A percentile compares a stretch with the other conserved stretches of the same genome.
These are phyloP conservation scores for Cucurbita pepo DNA, from an alignment of 306 rosid genomes.

Conservation along the genomic window DNA sequence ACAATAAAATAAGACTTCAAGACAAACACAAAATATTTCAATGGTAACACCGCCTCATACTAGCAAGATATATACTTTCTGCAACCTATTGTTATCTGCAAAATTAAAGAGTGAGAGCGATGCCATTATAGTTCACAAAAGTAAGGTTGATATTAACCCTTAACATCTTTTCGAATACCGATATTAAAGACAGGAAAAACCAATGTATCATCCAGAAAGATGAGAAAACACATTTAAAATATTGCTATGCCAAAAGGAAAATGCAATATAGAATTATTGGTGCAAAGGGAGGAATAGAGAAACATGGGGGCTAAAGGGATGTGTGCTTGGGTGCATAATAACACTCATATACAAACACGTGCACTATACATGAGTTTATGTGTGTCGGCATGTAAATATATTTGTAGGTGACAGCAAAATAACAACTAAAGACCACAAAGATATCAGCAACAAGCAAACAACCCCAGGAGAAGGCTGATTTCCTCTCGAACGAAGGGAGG, in stretches of 20 bases:
- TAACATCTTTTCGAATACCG: not conserved
- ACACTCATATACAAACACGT: not conserved
- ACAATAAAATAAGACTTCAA: constrained; percentile 4
- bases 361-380: not conserved
- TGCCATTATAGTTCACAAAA: not conserved
- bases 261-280: not conserved
- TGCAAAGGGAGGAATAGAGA: not conserved
- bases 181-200: not conserved
- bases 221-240: not conserved
- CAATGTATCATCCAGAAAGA: not conserved
- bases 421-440: not conserved
- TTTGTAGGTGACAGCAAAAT: not conserved
- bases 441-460: not conserved
- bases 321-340: not conserved
- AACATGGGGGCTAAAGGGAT: not conserved
- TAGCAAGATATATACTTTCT: constrained; percentile 5
- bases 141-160: not conserved
- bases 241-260: not conserved
- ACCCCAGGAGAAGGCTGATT: not conserved
- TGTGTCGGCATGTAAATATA: not conserved
- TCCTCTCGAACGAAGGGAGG: not conserved
- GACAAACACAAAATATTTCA: not conserved
- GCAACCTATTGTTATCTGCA: constrained; percentile 4
- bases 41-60: constrained; percentile 2
- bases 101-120: not conserved